Evolutionary conservation across 1,139 yeast genomes (phyloP).

Genomic region (Magnusiomyces magnusii): DNA sequence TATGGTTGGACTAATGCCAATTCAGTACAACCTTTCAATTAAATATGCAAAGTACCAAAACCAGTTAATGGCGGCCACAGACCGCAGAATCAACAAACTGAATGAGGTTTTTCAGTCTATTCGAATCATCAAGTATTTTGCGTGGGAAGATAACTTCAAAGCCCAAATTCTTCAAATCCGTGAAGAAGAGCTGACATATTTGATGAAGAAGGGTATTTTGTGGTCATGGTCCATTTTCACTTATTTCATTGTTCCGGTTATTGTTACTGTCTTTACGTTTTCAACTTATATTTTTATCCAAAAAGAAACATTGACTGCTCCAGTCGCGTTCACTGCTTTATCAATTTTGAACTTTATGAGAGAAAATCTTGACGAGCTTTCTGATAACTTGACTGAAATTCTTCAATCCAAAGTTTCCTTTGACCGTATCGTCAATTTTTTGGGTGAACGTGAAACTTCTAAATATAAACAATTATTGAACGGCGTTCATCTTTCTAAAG

Average conservation of each 20-base stretch:
- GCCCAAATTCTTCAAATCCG: constrained; percentile 65
- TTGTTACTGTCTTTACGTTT: constrained; percentile 72
- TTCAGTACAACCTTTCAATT: constrained; percentile 61
- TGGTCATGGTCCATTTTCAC: constrained; percentile 63
- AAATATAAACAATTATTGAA: constrained; percentile 67
- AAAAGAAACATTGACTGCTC: constrained; percentile 67
- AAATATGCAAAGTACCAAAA: constrained; percentile 62
- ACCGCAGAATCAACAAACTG: constrained; percentile 81
- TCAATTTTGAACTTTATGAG: constrained; percentile 78
- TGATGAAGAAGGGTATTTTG: constrained; percentile 51
- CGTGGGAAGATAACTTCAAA: constrained; percentile 87
- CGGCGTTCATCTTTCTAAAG: neutral
- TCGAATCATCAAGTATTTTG: constrained; percentile 88
- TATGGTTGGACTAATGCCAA: constrained; percentile 59
- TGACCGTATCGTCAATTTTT: constrained; percentile 75
- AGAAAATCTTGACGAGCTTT: constrained; percentile 78
- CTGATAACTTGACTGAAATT: constrained; percentile 78
- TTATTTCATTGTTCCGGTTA: constrained; percentile 77
- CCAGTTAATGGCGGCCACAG: constrained; percentile 71
- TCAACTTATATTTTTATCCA: constrained; percentile 69
- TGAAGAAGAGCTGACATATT: constrained; percentile 55
- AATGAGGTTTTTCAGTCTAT: constrained; percentile 93
- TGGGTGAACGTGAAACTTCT: constrained; percentile 69
- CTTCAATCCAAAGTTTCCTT: constrained; percentile 85
- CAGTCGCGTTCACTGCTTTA: constrained; percentile 86